Conservation (phyloP, 129 eudicot genomes). For the Pulicaria dysenterica region DNA sequence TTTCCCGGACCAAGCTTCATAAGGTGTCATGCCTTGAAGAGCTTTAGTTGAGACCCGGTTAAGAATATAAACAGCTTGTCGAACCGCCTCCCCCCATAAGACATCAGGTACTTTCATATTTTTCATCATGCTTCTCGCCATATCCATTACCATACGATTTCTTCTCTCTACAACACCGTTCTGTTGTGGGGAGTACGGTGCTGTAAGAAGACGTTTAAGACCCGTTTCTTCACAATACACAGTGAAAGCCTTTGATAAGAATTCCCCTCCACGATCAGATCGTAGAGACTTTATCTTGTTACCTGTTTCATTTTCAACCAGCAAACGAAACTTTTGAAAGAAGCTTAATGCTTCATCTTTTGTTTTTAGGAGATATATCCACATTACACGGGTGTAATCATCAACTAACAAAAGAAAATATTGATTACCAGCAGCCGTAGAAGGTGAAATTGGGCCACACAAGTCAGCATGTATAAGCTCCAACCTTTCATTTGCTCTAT, state of each 20-base stretch:
- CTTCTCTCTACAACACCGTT: slow-evolving; percentile 25
- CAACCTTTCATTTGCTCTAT: neutral
- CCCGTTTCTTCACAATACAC: neutral
- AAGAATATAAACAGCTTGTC: neutral
- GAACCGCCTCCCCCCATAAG: slow-evolving; percentile 26
- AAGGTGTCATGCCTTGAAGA: slow-evolving; percentile 13
- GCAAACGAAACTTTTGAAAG: neutral
- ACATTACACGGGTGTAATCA: slow-evolving; percentile 26
- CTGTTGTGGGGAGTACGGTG: neutral
- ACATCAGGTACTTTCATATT: neutral
- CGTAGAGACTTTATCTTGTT: neutral
- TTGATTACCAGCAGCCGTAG: neutral
- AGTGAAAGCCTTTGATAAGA: neutral
- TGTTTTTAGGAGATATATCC: slow-evolving; percentile 19
- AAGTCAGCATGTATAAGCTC: slow-evolving; percentile 18
- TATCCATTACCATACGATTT: neutral
- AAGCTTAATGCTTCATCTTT: slow-evolving; percentile 8
- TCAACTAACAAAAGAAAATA: slow-evolving; percentile 32
- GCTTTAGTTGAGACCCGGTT: slow-evolving; percentile 26
- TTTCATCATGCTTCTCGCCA: slow-evolving; percentile 16
- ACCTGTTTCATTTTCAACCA: slow-evolving; percentile 24
- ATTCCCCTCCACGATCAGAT: slow-evolving; percentile 13
- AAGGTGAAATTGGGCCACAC: slow-evolving; percentile 15
- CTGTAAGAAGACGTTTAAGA: neutral
- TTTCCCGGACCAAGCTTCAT: slow-evolving; percentile 24